phyloP scores from a whole-genome alignment of 2,329 filamentous ascomycete species.

The Diaporthe humulicola region DNA sequence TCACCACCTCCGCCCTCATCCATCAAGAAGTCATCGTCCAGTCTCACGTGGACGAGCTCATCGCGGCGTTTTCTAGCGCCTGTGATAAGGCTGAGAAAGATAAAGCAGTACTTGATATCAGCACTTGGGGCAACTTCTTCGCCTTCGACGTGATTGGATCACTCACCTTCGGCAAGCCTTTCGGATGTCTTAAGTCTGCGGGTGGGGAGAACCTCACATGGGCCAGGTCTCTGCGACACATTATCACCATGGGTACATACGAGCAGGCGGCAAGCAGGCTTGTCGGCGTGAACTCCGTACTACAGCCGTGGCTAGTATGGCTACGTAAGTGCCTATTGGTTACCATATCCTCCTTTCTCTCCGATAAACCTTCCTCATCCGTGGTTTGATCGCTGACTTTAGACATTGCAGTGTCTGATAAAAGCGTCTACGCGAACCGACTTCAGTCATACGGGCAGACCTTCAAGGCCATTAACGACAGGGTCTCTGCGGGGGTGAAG shows the following conservation, averaged over 20 bases:
- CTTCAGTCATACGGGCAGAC: neutral
- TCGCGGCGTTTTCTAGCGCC: neutral
- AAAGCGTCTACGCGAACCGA: neutral
- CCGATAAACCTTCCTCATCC: fast-evolving
- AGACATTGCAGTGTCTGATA: neutral
- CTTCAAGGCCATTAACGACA: neutral
- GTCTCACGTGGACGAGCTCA: slow-evolving; percentile 19
- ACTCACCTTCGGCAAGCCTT: neutral
- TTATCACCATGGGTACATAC: slow-evolving; percentile 10
- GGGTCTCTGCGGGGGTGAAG: neutral
- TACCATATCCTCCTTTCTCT: fast-evolving
- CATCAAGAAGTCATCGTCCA: slow-evolving; percentile 20
- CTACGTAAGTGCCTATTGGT: neutral
- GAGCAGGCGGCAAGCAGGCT: slow-evolving; percentile 21
- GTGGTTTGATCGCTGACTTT: neutral
- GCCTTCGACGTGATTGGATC: slow-evolving; percentile 18
- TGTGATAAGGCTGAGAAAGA: neutral
- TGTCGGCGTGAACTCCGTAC: neutral
- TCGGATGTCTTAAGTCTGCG: neutral
- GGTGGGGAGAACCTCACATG: neutral
- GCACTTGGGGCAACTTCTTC: slow-evolving; percentile 4
- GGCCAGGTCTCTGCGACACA: neutral
- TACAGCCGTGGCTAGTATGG: neutral
- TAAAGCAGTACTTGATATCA: neutral
- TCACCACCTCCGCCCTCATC: slow-evolving; percentile 14